Evolutionary conservation across 164 flowering plant species (phyloP).

Genomic region (Chloranthus sessilifolius): DNA sequence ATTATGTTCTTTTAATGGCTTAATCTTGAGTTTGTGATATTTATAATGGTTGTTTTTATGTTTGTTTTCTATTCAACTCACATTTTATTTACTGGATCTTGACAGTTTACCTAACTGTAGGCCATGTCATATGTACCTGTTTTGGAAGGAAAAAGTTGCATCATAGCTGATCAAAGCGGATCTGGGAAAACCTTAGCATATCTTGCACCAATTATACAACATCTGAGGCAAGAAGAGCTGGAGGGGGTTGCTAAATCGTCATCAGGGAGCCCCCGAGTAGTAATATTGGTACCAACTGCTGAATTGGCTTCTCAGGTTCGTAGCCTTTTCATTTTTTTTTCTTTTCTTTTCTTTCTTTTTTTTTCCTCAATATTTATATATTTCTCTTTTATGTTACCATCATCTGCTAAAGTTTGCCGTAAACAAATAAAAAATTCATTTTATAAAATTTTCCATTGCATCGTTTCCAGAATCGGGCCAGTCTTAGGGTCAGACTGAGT

Average conservation of each 20-base stretch:
- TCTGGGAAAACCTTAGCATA: constrained; percentile 97
- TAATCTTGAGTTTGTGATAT: too few species aligned
- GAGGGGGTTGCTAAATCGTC: constrained; percentile 65
- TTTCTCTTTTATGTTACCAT: too few species aligned
- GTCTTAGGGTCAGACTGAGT: too few species aligned
- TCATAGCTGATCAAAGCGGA: constrained; percentile 97
- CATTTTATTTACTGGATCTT: too few species aligned
- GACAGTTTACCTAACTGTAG: constrained; percentile 45
- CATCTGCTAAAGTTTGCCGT: too few species aligned
- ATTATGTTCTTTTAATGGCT: too few species aligned
- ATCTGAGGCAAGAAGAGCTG: constrained; percentile 84
- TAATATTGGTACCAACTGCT: constrained; percentile 88
- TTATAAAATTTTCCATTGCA: too few species aligned
- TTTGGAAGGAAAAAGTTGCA: constrained; percentile 66
- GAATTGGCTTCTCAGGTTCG: constrained; percentile 95
- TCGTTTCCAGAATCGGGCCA: too few species aligned
- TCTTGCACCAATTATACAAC: constrained; percentile 76
- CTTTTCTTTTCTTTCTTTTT: neutral
- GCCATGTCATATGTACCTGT: constrained; percentile 75
- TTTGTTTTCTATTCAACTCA: too few species aligned
- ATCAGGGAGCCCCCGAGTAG: constrained; percentile 60
- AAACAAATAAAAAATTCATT: too few species aligned
- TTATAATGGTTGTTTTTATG: too few species aligned
- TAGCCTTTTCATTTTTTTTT: constrained; percentile 4
- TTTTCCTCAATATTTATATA: neutral